These are phyloP conservation scores for Luffa acutangula DNA, from an alignment of 306 rosid species.

Conservation along the genomic window DNA sequence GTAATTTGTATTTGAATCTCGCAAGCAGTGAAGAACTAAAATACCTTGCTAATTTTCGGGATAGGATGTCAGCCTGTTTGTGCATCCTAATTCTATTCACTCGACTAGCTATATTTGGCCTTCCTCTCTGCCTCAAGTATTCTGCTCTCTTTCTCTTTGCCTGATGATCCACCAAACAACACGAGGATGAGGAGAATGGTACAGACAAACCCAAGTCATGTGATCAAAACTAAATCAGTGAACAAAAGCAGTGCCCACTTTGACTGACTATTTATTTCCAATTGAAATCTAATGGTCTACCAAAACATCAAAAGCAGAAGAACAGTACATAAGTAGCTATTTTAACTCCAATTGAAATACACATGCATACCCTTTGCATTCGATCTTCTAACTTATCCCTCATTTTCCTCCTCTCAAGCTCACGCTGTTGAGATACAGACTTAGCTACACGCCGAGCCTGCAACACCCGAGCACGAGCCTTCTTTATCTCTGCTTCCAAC, in stretches of 20 bases:
- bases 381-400: conserved; percentile 81
- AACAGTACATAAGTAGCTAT: background rate
- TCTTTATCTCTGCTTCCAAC: conserved; percentile 83
- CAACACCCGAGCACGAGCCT: conserved; percentile 59
- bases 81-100: conserved; percentile 27
- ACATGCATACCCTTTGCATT: conserved; percentile 61
- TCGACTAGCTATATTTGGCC: conserved; percentile 29
- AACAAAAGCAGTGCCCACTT: background rate
- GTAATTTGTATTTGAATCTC: background rate
- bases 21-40: background rate
- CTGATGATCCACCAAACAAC: conserved; percentile 24
- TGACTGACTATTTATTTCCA: background rate
- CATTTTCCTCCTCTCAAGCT: conserved; percentile 71
- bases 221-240: background rate
- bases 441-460: conserved; percentile 69
- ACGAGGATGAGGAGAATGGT: background rate
- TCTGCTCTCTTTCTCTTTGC: conserved; percentile 88
- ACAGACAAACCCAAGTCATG: conserved; percentile 5
- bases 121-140: conserved; percentile 74
- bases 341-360: conserved; percentile 3
- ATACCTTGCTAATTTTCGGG: conserved; percentile 71
- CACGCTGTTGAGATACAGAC: conserved; percentile 78
- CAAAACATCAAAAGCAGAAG: conserved; percentile 6
- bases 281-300: conserved; percentile 22
- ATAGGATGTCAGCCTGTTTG: conserved; percentile 69